Percentiles rank a stretch among this genome's conserved stretches.
Conservation (phyloP, 1,139 yeast species). For the Hansenula sp. region DNA sequence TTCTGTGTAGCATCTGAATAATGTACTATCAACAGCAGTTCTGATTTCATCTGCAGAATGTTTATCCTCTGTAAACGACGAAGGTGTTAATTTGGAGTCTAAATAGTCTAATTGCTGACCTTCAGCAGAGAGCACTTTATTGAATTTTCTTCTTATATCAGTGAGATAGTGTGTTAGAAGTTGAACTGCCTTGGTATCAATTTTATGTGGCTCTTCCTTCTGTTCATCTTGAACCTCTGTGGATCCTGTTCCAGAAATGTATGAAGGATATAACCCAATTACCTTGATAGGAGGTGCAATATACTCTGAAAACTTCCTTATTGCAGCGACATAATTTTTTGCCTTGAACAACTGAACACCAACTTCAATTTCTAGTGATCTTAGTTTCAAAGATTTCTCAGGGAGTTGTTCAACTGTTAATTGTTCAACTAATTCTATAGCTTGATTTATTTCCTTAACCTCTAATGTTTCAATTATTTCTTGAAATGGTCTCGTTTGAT, state of each 20-base stretch:
- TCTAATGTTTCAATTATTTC: slow-evolving; percentile 39
- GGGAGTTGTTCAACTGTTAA: slow-evolving; percentile 26
- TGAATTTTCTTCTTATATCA: slow-evolving; percentile 43
- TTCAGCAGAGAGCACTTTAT: slow-evolving; percentile 23
- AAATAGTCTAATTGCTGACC: slow-evolving; percentile 19
- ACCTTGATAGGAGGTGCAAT: slow-evolving; percentile 56
- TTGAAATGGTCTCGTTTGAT: slow-evolving; percentile 30
- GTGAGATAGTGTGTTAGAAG: slow-evolving; percentile 51
- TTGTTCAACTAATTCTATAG: slow-evolving; percentile 36
- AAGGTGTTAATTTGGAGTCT: slow-evolving; percentile 16
- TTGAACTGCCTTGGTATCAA: slow-evolving; percentile 41
- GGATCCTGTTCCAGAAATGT: slow-evolving; percentile 20
- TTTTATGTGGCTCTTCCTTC: background rate
- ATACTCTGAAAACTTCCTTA: slow-evolving; percentile 43
- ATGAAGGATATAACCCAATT: slow-evolving; percentile 38
- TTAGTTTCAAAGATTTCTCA: slow-evolving; percentile 30
- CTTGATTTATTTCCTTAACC: slow-evolving; percentile 28
- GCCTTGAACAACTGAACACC: slow-evolving; percentile 34
- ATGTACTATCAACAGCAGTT: slow-evolving; percentile 66
- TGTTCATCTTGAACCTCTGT: slow-evolving; percentile 1
- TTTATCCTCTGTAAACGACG: slow-evolving; percentile 18
- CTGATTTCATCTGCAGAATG: slow-evolving; percentile 32
- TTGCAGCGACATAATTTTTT: slow-evolving; percentile 33
- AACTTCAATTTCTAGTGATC: slow-evolving; percentile 40
- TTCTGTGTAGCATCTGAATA: slow-evolving; percentile 69